Conservation (phyloP, 2,329 filamentous ascomycete genomes). For the Claviceps digitariae region DNA sequence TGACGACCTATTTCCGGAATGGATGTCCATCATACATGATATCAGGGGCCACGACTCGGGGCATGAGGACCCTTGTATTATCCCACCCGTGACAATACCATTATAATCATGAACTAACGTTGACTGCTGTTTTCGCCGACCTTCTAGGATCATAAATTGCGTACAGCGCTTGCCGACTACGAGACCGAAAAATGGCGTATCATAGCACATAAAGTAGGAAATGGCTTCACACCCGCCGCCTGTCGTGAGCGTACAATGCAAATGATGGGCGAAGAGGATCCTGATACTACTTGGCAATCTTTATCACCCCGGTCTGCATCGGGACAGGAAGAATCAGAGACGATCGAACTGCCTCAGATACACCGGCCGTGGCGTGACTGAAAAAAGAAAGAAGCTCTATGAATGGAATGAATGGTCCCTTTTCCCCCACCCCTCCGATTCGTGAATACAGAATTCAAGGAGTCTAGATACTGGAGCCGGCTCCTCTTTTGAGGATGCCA, state of each 20-base stretch:
- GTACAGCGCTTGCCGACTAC: slow-evolving; percentile 66
- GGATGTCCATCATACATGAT: not conserved
- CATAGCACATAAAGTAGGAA: slow-evolving; percentile 79
- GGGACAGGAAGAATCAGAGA: slow-evolving; percentile 7
- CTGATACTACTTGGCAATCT: slow-evolving; percentile 38
- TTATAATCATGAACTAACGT: not conserved
- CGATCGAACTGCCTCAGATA: slow-evolving; percentile 9
- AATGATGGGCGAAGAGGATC: slow-evolving; percentile 34
- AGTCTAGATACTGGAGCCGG: not conserved
- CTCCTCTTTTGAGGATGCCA: not conserved
- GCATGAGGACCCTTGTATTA: not conserved
- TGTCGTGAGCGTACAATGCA: slow-evolving; percentile 70
- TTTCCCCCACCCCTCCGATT: not conserved
- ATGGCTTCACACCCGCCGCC: slow-evolving; percentile 73
- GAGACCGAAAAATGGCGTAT: slow-evolving; percentile 90
- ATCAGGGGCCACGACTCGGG: no score
- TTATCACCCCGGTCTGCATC: slow-evolving; percentile 32
- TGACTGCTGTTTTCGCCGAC: not conserved
- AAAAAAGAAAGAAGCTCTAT: not conserved
- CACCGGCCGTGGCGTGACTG: slow-evolving; percentile 10
- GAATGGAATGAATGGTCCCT: not conserved
- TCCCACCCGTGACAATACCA: not conserved
- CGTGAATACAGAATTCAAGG: not conserved
- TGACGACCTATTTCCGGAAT: not conserved
- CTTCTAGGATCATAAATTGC: slow-evolving; percentile 60